Evolutionary conservation across 805 yeast genomes (phyloP), one percentile per base, ranked within the genome.

Genomic region (Crinitomyces ghanaensis): DNA sequence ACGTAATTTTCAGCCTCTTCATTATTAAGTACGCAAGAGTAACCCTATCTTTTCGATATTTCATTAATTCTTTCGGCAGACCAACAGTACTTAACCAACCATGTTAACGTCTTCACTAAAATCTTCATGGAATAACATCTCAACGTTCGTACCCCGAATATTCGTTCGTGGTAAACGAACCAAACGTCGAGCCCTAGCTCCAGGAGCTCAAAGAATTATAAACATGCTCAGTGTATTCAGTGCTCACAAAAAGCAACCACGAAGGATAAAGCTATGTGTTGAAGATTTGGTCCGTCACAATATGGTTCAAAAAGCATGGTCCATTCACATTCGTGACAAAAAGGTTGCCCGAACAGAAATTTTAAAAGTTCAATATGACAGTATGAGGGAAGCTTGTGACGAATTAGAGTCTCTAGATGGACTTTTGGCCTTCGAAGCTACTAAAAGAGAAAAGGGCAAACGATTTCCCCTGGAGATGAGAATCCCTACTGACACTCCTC

Each of bases 401-500:
- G 80, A 74, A 41, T 69, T 88, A 49, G 45, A 48, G 25, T 26
- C 42, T 33, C 49, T 51, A 16, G 50, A 49, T 35, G 72, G 75
- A 0, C 65, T 59, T 30, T 60, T 88, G 33, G 85, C 64, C 46
- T 68, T 64, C 34, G 63, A 62, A 20, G 93, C 95, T 7, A 76
- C 72, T 46, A 54, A 55, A 19, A 59, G 62, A 31, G 77, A 78
- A 44, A 55, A 56, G 28, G 65, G 65, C 33, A 69, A 70, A 44
- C 63, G 84, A 48, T 85, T 82, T 55, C 88, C 94, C 4, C 59
- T 81, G 46, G 95, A 88, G 50, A 54, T 83, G 54, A 73, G 91
- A 50, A 74, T 82, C 6, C 98, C 98, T 14, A 79, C 93, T 1
- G 88, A 85, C 36, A 82, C 65, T 40, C 98, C 98, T 9, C 80